Base-by-base conservation (phyloP, 129 eudicot genomes). In the Chrysanthemum seticuspe region DNA sequence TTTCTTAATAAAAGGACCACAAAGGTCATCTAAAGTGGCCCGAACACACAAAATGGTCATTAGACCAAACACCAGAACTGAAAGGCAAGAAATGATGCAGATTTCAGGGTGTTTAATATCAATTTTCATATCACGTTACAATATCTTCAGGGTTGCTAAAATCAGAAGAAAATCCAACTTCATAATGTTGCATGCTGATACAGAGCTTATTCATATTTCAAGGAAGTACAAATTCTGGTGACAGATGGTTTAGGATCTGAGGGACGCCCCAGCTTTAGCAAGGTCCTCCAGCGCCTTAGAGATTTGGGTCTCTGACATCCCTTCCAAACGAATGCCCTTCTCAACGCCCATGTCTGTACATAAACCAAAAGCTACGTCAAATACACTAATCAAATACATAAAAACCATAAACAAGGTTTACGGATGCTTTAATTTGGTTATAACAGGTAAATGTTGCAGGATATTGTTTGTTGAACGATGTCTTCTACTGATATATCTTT, bases 311-410 rank as follows among this genome's bases (percentile, higher is more conserved):
- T 93, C 96, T 0, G 83, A 62, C 91, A 93, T 83, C 69, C 98
- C 97, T 73, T 87, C 97, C 81, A 93, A 81, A 14, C 87, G 89
- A 21, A 93, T 74, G 5, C 97, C 95, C 84, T 89, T 93, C 78
- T 93, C 98, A 3, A 90, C 89, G 31, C 98, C 97, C 91, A 82
- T 73, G 59, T 90, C 98, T 89, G 84, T 61, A 64, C 69, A 82
- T 6, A 65, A 54, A 72, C 67, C 65, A 73, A 65, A 13, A 60
- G 49, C 10, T 59, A 13, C 5, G 23, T 19, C 13, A 72, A 59
- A 5, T 36, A 71, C 66, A 71, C 5, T 19, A 9, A 65, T 7
- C 15, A 40, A 40, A 36, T 6, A 7, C 15, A n/a, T 5, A 31
- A 7, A 65, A 40, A 65, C 29, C 29, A 29, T 3, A 65, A n/a